Base-by-base conservation (phyloP, 768 basidiomycete genomes). In the Boletus rubroflammeus region DNA sequence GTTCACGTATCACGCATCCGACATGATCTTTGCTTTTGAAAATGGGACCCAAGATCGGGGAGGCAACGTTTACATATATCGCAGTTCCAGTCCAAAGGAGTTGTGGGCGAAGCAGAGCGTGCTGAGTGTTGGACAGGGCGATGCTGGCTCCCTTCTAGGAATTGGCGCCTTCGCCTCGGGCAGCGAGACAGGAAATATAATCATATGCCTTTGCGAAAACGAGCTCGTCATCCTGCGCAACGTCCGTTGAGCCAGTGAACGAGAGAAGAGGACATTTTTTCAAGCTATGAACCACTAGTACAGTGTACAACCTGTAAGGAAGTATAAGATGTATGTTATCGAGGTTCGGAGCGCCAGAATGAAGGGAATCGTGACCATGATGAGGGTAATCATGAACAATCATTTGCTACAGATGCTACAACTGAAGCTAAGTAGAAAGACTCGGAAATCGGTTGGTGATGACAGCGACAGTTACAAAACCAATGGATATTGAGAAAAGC, bases 51-150 rank as follows among this genome's bases (percentile, higher is more conserved):
- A 75, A 32, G 80, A 81, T 53, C 80, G 83, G 26, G 85, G 87
- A 25, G 88, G 89, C 3, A 96, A 98, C 62, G 78, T 91, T 23
- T 97, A 94, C 68, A 78, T 95, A 15, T 98, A 96, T 71, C 85
- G 85, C 29, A 76, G 80, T 13, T 73, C 83, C 1, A 63, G 71
- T 2, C 58, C 72, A 1, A 77, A 70, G 17, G 83, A 82, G 45
- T 77, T 76, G 47, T 84, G 78, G 77, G 90, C 88, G 10, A 88
- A 85, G 63, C 94, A 97, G 67, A 79, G 86, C 1, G 84, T 97
- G 25, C 72, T 97, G n/a, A 81, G 81, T 60, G 78, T 93, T 11
- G 84, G 82, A 14, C 85, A 84, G 54, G 85, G 82, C 2, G 73
- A 76, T 19, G 80, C 82, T 14, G 93, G 95, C 0, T 81, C 88